phyloP scores from a whole-genome alignment of 768 basidiomycete species.

The Trametes cubensis region DNA sequence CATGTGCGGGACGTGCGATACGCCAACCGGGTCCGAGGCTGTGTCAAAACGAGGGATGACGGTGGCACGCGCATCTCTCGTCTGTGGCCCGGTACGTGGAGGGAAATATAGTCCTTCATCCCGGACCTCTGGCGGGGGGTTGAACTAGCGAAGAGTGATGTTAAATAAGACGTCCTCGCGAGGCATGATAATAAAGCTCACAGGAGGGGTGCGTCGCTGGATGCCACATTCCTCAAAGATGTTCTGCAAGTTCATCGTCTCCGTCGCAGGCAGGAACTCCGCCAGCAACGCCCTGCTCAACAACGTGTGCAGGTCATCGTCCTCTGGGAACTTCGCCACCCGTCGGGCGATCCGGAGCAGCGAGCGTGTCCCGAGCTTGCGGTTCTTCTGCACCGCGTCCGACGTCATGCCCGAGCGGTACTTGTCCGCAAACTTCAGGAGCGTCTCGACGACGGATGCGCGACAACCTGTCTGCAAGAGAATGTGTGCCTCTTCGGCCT shows the following conservation, averaged over 20 bases:
- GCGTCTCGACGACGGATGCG: constrained; percentile 36
- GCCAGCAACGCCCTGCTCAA: constrained; percentile 54
- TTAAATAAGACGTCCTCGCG: neutral
- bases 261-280: constrained; percentile 63
- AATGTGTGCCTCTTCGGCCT: constrained; percentile 50
- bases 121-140: constrained; percentile 48
- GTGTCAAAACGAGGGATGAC: constrained; percentile 53
- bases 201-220: constrained; percentile 43
- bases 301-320: constrained; percentile 49
- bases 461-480: constrained; percentile 57
- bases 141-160: constrained; percentile 40
- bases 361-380: constrained; percentile 64
- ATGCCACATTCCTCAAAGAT: constrained; percentile 56
- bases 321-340: constrained; percentile 46
- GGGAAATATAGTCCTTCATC: constrained; percentile 51
- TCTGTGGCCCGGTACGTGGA: constrained; percentile 39
- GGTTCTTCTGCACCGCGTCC: constrained; percentile 60
- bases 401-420: constrained; percentile 58
- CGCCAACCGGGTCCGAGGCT: constrained; percentile 54
- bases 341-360: constrained; percentile 57
- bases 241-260: constrained; percentile 54
- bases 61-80: constrained; percentile 36
- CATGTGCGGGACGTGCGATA: constrained; percentile 67
- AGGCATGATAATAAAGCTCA: constrained; percentile 31
- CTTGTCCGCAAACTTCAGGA: constrained; percentile 58